phyloP scores from a whole-genome alignment of 371 early-diverging fungal genomes.

The Lichtheimia ramosa region DNA sequence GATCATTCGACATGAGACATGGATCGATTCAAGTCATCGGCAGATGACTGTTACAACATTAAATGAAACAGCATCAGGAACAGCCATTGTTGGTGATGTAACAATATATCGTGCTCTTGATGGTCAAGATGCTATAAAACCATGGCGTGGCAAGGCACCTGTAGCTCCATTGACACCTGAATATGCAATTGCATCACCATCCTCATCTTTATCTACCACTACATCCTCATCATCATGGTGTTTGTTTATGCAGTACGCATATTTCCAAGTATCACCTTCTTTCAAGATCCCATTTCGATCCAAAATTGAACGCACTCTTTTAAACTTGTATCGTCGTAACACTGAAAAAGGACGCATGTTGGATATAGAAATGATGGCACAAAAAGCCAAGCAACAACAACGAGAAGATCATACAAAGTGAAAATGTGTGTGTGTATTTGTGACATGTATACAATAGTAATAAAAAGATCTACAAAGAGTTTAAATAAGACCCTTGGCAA shows the following conservation, averaged over 20 bases:
- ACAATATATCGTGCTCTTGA: constrained; percentile 11
- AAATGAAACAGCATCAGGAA: constrained; percentile 12
- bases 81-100: constrained; percentile 15
- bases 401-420: too few relatives aligned
- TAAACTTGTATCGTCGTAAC: constrained; percentile 14
- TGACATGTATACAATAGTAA: too few relatives aligned
- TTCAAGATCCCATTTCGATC: constrained; percentile 16
- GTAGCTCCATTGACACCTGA: constrained; percentile 6
- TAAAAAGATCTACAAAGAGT: background rate
- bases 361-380: constrained; percentile 17
- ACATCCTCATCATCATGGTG: background rate
- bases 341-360: constrained; percentile 17
- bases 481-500: constrained; percentile 73
- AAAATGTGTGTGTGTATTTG: too few relatives aligned
- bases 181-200: background rate
- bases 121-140: background rate
- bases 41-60: constrained; percentile 4
- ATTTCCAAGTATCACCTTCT: constrained; percentile 10
- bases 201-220: too few relatives aligned
- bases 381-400: background rate
- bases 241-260: constrained; percentile 21
- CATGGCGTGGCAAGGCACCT: constrained; percentile 6
- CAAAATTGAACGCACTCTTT: constrained; percentile 10
- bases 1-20: constrained; percentile 16
- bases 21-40: constrained; percentile 10